A percentile compares a stretch with the other conserved stretches of the same genome.
phyloP scores from a whole-genome alignment of 345 rosid genomes.

The Ceriops zippeliana region DNA sequence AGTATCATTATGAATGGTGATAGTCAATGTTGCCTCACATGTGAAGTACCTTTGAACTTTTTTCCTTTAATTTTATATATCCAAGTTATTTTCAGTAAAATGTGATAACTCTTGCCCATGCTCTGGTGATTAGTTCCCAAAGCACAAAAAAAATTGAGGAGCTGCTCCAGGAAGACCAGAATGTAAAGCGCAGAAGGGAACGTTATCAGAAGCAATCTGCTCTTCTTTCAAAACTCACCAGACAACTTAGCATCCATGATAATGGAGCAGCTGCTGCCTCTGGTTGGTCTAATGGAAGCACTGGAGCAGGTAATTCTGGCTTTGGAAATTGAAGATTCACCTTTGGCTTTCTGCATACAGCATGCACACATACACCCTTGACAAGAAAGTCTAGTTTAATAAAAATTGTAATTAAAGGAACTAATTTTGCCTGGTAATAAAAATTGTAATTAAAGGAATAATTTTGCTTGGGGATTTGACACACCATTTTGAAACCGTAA shows the following conservation, averaged over 20 bases:
- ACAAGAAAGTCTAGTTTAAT: not conserved
- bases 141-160: constrained; percentile 76
- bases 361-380: not conserved
- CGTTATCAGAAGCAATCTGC: constrained; percentile 80
- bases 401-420: too few relatives aligned
- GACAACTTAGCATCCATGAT: constrained; percentile 86
- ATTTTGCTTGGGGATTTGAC: too few relatives aligned
- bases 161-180: constrained; percentile 86
- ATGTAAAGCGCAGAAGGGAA: constrained; percentile 74
- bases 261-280: constrained; percentile 89
- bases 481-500: too few relatives aligned
- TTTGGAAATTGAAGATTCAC: not conserved
- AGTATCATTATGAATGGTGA: not conserved
- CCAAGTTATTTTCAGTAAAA: not conserved
- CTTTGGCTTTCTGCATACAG: not conserved
- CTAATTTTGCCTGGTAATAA: too few relatives aligned
- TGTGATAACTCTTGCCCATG: constrained; percentile 1
- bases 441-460: too few relatives aligned
- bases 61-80: not conserved
- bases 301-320: constrained; percentile 43
- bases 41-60: not conserved
- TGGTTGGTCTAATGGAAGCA: constrained; percentile 52
- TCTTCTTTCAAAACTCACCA: constrained; percentile 71
- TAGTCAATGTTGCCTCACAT: not conserved
- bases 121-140: constrained; percentile 51